Base-by-base conservation (phyloP, 1,139 yeast genomes). In the Yamadazyma taylorii region DNA sequence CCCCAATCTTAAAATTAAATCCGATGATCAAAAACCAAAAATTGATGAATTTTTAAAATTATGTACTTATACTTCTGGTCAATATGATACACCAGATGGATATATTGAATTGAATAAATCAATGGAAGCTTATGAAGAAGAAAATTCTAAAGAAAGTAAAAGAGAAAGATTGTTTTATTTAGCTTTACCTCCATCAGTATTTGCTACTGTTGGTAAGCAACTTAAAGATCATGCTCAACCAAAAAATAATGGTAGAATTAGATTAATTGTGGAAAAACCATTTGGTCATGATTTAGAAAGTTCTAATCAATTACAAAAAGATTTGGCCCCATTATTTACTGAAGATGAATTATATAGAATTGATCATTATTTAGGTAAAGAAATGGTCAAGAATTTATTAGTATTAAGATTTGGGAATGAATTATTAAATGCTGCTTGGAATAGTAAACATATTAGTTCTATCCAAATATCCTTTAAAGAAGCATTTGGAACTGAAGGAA, bases 291-390 rank as follows among this genome's bases (percentile, higher is more conserved):
- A 92, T 61, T 77, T 90, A 53, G 78, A 75, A 44, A 73, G 88
- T 38, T 80, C 95, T 9, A 76, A 89, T 52, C 81, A 79, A 53
- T 72, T 92, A 58, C 97, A 89, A 68, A 61, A 68, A 43, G 75
- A 78, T 47, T 74, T 92, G 53, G 79, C 92, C 16, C 97, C 97
- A 10, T 67, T 90, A 39, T 92, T 92, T 79, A 66, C 78, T 24
- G 98, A 94, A 66, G 90, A 85, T 9, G 98, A 94, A 68, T 72
- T 90, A 37, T 94, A 78, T 72, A 81, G 98, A 71, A 94, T 92
- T 53, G 99, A 92, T 64, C 98, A 92, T 65, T 92, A 94, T 61
- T 73, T 94, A 52, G 98, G 98, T 50, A 92, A 92, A 69, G 98
- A 92, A 68, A 82, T 92, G 92, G 97, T 94, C 42, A 92, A 92